Conservation (phyloP, 1,284 basidiomycete species). For the Austroboletus niveus region DNA sequence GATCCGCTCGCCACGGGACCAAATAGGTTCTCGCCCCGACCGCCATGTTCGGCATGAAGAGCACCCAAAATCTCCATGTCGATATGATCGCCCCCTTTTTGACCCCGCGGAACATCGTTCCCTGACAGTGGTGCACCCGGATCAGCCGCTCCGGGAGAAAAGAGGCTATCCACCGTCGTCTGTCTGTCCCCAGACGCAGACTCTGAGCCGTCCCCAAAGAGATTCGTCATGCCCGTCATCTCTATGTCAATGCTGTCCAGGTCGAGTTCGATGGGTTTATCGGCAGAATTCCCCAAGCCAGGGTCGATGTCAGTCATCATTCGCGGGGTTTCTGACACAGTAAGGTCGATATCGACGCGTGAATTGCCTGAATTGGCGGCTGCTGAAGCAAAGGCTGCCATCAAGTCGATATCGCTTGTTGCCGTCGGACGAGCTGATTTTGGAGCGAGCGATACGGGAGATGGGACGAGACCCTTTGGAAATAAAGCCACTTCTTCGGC, state of each 20-base stretch:
- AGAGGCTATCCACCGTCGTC: constrained; percentile 40
- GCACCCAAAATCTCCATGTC: constrained; percentile 31
- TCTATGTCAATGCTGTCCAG: constrained; percentile 66
- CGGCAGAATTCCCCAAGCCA: constrained; percentile 58
- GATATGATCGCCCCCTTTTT: constrained; percentile 19
- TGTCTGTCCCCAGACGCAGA: constrained; percentile 33
- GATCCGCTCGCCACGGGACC: constrained; percentile 18
- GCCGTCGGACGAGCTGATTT: constrained; percentile 60
- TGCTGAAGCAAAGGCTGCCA: constrained; percentile 55
- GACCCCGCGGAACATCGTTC: constrained; percentile 13
- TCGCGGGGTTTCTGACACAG: constrained; percentile 25
- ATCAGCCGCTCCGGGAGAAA: constrained; percentile 39
- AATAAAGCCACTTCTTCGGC: constrained; percentile 60
- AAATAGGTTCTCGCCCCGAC: constrained; percentile 23
- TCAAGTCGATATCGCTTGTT: constrained; percentile 60
- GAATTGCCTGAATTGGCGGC: constrained; percentile 26
- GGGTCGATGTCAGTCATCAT: constrained; percentile 36
- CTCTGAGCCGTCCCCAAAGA: constrained; percentile 49
- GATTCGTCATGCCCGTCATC: constrained; percentile 48
- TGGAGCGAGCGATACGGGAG: constrained; percentile 75
- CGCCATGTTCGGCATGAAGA: constrained; percentile 19
- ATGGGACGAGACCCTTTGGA: constrained; percentile 54
- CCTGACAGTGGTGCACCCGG: constrained; percentile 14
- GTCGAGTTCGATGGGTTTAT: constrained; percentile 79
- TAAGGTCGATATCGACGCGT: constrained; percentile 45